Percentiles rank a stretch among this genome's conserved stretches.
Evolutionary conservation across 345 rosid genomes (phyloP).

Genomic region (Arabis hirsuta): DNA sequence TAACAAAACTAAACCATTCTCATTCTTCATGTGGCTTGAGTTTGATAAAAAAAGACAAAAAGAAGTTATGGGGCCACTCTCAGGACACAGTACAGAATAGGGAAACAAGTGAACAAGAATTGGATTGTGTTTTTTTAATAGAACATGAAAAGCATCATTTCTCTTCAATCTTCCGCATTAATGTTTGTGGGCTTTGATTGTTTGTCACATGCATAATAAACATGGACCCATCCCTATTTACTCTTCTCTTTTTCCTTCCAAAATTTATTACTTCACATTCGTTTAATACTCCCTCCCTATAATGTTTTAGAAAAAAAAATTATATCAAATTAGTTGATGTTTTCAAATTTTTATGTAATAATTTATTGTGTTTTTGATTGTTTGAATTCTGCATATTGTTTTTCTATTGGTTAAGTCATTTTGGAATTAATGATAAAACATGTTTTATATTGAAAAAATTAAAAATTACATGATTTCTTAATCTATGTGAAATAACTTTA

Average conservation of each 20-base stretch:
- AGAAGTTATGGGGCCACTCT: slow-evolving; percentile 31
- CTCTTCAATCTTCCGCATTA: slow-evolving; percentile 23
- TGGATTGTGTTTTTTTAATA: slow-evolving; percentile 1
- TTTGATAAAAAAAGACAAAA: slow-evolving; percentile 18
- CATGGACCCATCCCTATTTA: slow-evolving; percentile 40
- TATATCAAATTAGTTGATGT: no score
- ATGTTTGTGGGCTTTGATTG: slow-evolving; percentile 42
- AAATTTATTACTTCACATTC: neutral
- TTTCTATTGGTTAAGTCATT: no score
- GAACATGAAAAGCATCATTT: slow-evolving; percentile 13
- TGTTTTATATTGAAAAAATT: no score
- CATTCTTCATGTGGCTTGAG: slow-evolving; percentile 18
- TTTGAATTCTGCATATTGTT: no score
- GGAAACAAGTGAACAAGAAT: slow-evolving; percentile 4
- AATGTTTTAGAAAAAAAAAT: no score
- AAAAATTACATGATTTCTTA: no score
- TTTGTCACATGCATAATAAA: slow-evolving; percentile 44
- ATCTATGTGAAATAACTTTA: no score
- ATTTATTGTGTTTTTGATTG: no score
- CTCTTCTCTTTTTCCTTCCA: neutral
- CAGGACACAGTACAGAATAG: slow-evolving; percentile 16
- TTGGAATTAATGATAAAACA: no score
- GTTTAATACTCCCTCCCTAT: no score
- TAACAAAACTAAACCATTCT: slow-evolving; percentile 1
- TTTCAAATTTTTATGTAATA: no score